Base-by-base conservation (phyloP, 352 stramenopile genomes). In the Pythium utonaiense region DNA sequence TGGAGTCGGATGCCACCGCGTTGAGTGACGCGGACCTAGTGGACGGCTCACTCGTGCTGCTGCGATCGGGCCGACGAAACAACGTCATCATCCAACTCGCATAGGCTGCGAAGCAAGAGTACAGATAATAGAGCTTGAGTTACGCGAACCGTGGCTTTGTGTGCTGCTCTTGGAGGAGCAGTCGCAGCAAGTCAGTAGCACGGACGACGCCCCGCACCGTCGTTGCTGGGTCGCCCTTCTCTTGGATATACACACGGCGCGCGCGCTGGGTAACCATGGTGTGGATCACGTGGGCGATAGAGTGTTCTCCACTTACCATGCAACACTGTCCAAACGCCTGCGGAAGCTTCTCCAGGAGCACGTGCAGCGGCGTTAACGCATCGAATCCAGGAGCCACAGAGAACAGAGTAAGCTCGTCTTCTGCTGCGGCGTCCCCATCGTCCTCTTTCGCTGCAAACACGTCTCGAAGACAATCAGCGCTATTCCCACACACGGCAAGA, bases 61-160 rank as follows among this genome's bases (percentile, higher is more conserved):
- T 95, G 53, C 84, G 86, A 47, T 75, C 78, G 21, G 86, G 86
- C 3, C 78, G 83, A 57, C 74, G 84, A 57, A 93, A 93, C 67
- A 93, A 93, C 67, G 88, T 87, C 52, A 84, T 95, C 28, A 66
- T 95, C 10, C 74, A 84, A 9, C 45, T 73, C 31, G 38, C 47
- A 64, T 87, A 51, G 52, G 81, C 65, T 78, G 68, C 57, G 53
- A 36, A 9, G 28, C 28, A 33, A 14, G n/a, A 47, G 17, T 8
- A 24, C 8, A 1, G 22, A 48, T 2, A 25, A 44, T 38, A 30
- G 40, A 41, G 8, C 30, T 49, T 40, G 31, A 14, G 27, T 59
- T 41, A 66, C 6, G 30, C 42, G 7, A 24, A 44, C 16, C 63
- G 52, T 17, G 75, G 51, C 16, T 66, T 66, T 19, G 52, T 42